phyloP scores from a whole-genome alignment of 768 basidiomycete species.

The Pholiota molesta region DNA sequence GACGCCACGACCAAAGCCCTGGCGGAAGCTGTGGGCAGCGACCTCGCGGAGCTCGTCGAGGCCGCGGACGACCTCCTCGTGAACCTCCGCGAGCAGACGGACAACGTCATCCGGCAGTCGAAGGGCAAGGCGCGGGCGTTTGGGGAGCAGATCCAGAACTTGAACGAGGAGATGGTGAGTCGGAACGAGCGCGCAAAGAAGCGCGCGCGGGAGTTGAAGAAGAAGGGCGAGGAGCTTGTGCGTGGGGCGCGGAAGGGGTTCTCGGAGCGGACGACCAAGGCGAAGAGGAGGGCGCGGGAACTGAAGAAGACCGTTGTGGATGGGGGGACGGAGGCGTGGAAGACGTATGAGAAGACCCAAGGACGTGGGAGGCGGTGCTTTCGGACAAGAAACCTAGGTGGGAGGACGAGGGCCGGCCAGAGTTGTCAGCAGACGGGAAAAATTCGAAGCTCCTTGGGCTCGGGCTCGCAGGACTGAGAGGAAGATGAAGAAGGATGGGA shows the following conservation, averaged over 20 bases:
- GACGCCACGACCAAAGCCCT: slow-evolving; percentile 50
- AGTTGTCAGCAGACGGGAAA: too few species aligned
- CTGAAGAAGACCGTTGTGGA: slow-evolving; percentile 41
- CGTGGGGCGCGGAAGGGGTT: slow-evolving; percentile 45
- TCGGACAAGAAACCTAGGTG: neutral
- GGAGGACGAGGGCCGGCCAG: too few species aligned
- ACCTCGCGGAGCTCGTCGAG: slow-evolving; percentile 58
- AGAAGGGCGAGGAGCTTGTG: slow-evolving; percentile 50
- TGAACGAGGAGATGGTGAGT: slow-evolving; percentile 45
- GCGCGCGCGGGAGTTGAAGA: slow-evolving; percentile 52
- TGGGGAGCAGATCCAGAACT: slow-evolving; percentile 43
- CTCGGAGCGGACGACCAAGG: slow-evolving; percentile 41
- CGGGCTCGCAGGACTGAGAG: neutral
- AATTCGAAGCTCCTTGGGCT: too few species aligned
- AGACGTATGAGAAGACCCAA: slow-evolving; percentile 12
- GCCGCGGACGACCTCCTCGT: slow-evolving; percentile 60
- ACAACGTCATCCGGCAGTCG: slow-evolving; percentile 47
- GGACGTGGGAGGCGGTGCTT: slow-evolving; percentile 10
- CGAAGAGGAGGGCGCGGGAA: slow-evolving; percentile 44
- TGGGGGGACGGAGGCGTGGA: slow-evolving; percentile 31
- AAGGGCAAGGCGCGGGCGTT: slow-evolving; percentile 49
- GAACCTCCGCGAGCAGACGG: slow-evolving; percentile 53
- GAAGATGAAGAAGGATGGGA: neutral
- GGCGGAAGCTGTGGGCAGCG: slow-evolving; percentile 47
- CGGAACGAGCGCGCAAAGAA: slow-evolving; percentile 55